Conservation (phyloP, 371 early-diverging fungal genomes). For the Blakeslea trispora region DNA sequence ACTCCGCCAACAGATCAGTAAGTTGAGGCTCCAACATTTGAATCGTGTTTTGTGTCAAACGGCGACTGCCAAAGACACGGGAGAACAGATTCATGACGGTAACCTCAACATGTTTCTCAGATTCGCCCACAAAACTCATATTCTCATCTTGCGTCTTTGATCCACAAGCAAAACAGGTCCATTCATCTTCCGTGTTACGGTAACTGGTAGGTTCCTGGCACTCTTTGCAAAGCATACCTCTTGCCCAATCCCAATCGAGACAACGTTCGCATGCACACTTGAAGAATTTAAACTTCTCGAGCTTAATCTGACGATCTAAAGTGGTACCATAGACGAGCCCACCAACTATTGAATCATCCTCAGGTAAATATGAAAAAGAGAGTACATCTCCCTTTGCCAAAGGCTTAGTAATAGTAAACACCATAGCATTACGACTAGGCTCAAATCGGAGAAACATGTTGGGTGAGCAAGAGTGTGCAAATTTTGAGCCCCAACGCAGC, state of each 20-base stretch:
- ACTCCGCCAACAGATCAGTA: slow-evolving; percentile 23
- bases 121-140: slow-evolving; percentile 21
- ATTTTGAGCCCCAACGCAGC: slow-evolving; percentile 50
- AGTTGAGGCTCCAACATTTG: slow-evolving; percentile 48
- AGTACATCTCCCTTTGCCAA: slow-evolving; percentile 34
- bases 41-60: slow-evolving; percentile 28
- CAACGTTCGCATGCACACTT: slow-evolving; percentile 46
- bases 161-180: slow-evolving; percentile 29
- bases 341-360: slow-evolving; percentile 43
- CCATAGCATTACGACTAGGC: slow-evolving; percentile 34
- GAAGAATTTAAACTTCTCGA: slow-evolving; percentile 49
- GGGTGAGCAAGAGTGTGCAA: slow-evolving; percentile 53
- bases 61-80: slow-evolving; percentile 26
- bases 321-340: slow-evolving; percentile 47
- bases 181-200: slow-evolving; percentile 4
- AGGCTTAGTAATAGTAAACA: slow-evolving; percentile 38
- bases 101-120: slow-evolving; percentile 29
- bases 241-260: slow-evolving; percentile 37
- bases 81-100: slow-evolving; percentile 36
- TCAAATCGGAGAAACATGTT: slow-evolving; percentile 49
- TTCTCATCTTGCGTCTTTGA: slow-evolving; percentile 1
- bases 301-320: slow-evolving; percentile 30
- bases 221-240: slow-evolving; percentile 25
- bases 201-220: slow-evolving; percentile 13
- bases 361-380: slow-evolving; percentile 51